Evolutionary conservation across 108 stramenopile species (phyloP).

Genomic region (Cyclostephanos tholiformis): DNA sequence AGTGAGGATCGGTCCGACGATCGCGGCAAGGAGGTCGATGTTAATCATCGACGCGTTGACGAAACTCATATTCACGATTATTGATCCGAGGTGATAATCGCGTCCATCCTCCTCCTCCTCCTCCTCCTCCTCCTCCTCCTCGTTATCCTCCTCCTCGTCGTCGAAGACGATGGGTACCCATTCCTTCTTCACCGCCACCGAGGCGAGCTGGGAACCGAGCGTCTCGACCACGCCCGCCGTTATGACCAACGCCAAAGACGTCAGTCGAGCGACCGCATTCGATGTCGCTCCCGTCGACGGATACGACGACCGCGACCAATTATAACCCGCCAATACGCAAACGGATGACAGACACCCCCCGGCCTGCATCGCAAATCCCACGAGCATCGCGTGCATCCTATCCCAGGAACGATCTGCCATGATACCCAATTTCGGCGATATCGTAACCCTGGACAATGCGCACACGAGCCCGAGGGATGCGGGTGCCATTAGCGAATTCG

Average conservation of each 20-base stretch:
- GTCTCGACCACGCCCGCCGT: slow-evolving; percentile 23
- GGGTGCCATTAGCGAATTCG: slow-evolving; percentile 24
- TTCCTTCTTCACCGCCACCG: slow-evolving; percentile 36
- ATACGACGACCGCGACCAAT: not conserved
- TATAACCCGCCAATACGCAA: slow-evolving; percentile 15
- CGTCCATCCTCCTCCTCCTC: too few relatives aligned
- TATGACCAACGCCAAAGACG: slow-evolving; percentile 26
- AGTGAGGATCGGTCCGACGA: slow-evolving; percentile 25
- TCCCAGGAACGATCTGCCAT: slow-evolving; percentile 25
- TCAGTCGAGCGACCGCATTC: not conserved
- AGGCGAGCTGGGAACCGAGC: slow-evolving; percentile 25
- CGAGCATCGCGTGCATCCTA: slow-evolving; percentile 19
- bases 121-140: not conserved
- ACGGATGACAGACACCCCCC: slow-evolving; percentile 25
- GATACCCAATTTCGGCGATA: slow-evolving; percentile 18
- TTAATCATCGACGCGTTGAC: slow-evolving; percentile 40
- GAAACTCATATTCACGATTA: slow-evolving; percentile 11
- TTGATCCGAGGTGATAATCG: too few relatives aligned
- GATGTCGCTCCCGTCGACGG: not conserved
- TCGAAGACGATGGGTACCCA: slow-evolving; percentile 34
- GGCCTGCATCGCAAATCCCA: slow-evolving; percentile 29
- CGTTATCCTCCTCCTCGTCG: not conserved
- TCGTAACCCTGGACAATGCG: slow-evolving; percentile 12
- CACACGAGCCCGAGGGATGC: slow-evolving; percentile 19
- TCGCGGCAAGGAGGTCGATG: slow-evolving; percentile 26